Evolutionary conservation across 1,284 basidiomycete genomes (phyloP), one percentile per base, ranked within the genome.

Genomic region (Marasmius fiardii): DNA sequence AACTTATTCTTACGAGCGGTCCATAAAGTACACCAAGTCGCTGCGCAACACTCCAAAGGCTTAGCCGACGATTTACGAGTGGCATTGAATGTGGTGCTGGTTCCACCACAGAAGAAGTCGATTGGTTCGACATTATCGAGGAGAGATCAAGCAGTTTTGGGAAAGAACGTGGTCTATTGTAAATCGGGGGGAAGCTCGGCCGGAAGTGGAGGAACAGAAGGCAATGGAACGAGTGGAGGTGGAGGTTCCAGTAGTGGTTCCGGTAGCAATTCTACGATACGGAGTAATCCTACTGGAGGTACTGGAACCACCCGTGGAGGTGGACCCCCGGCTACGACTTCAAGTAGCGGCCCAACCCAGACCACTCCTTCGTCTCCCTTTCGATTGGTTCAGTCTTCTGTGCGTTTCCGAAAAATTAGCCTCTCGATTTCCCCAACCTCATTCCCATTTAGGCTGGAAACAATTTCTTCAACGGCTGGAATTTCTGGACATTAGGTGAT

Each of bases 401-500:
- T 67, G 56, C 50, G 67, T 58, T 52, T 23, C 26, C 20, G 18
- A 43, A 34, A 20, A 14, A 34, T 21, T n/a, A 23, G 16, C 18
- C 1, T 35, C 24, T 43, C 48, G 14, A 47, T 33, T n/a, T 2
- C 31, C 23, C 20, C n/a, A 57, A 50, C 37, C 26, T 28, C 31
- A 16, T 49, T 28, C 26, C 14, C 28, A 16, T 21, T 34, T 41
- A 88, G 84, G 68, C 78, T 59, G 89, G 89, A 12, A 73, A 71
- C 51, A 74, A 73, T 45, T 95, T 95, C 75, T 95, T 94, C 63
- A 74, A 88, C 65, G 85, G 85, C 52, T 95, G 89, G 88, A 67
- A 80, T 62, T 95, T 94, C 71, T 92, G 81, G 71, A 79, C 76
- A 16, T 74, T 64, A 52, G 63, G 74, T 1, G 94, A 96, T 73